Base-by-base conservation (phyloP, 2,329 filamentous ascomycete species). In the Colletotrichum endophyticum region DNA sequence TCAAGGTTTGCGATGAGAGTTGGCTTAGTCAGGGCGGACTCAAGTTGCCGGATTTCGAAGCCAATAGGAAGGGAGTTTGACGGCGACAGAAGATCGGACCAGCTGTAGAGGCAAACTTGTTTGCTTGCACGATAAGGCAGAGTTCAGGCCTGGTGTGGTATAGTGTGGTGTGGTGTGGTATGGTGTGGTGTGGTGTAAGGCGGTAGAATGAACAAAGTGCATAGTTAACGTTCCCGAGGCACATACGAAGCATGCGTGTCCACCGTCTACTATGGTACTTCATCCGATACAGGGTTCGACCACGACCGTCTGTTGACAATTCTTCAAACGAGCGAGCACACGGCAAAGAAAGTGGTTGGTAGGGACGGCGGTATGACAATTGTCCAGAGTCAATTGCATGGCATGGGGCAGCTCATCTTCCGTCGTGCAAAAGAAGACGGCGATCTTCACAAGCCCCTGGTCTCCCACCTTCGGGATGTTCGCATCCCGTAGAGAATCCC, bases 401-500 rank as follows among this genome's bases (percentile, higher is more conserved):
- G 19, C 39, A n/a, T 44, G 39, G 39, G 39, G 61, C 22, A 25
- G 32, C 30, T 62, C 28, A n/a, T 30, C 19, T 16, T 28, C 13
- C 61, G 56, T 71, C 44, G 72, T 64, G 53, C 64, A 62, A 73
- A 72, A 28, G 19, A 28, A 66, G 56, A 32, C 59, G 44, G 59
- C 25, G 59, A 72, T 61, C 67, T 63, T 32, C 44, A 44, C 59
- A 34, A 19, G 59, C 66, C 32, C 72, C 71, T 36, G 57, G 68
- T 72, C 63, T 27, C 56, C 39, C 64, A 68, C 25, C 25, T 13
- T 59, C 73, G 70, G 73, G 49, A 73, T 68, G 70, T 39, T 73
- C 27, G 56, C 64, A 25, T 73, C 63, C 73, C 73, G 73, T 68
- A 22, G 70, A 49, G 34, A 61, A 75, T 72, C 72, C 68, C 68